phyloP scores from a whole-genome alignment of 2,329 filamentous ascomycete genomes.

The Chaetomiaceae sp. region DNA sequence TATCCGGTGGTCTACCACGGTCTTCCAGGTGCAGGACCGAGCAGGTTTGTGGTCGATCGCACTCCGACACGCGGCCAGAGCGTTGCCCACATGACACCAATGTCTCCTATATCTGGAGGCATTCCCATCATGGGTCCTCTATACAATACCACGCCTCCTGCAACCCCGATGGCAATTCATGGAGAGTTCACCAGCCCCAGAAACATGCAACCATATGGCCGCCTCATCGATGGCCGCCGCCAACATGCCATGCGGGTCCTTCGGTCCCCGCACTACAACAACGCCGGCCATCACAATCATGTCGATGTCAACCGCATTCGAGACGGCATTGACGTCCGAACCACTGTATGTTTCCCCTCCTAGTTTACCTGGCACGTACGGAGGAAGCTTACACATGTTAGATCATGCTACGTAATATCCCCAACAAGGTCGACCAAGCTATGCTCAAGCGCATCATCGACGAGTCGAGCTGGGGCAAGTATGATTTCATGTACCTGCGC shows the following conservation, averaged over 20 bases:
- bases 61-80: conserved; percentile 29
- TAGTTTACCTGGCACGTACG: not conserved
- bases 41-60: conserved; percentile 35
- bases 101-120: conserved; percentile 20
- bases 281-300: conserved; percentile 54
- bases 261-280: conserved; percentile 44
- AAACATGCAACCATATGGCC: conserved; percentile 32
- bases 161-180: conserved; percentile 32
- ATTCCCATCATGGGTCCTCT: conserved; percentile 28
- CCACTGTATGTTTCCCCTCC: conserved; percentile 53
- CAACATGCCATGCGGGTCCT: conserved; percentile 46
- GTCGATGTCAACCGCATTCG: conserved; percentile 59
- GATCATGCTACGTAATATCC: conserved; percentile 95
- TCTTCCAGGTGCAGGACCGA: conserved; percentile 26
- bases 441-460: conserved; percentile 79
- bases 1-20: conserved; percentile 36
- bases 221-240: conserved; percentile 42
- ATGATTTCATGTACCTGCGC: conserved; percentile 92
- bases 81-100: conserved; percentile 27
- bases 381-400: too few species aligned
- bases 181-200: conserved; percentile 41
- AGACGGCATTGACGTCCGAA: conserved; percentile 67
- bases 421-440: conserved; percentile 77
- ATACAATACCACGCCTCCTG: conserved; percentile 32
- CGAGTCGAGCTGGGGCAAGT: conserved; percentile 71